phyloP scores from a whole-genome alignment of 2,329 filamentous ascomycete genomes.

The Fusarium penzigii region DNA sequence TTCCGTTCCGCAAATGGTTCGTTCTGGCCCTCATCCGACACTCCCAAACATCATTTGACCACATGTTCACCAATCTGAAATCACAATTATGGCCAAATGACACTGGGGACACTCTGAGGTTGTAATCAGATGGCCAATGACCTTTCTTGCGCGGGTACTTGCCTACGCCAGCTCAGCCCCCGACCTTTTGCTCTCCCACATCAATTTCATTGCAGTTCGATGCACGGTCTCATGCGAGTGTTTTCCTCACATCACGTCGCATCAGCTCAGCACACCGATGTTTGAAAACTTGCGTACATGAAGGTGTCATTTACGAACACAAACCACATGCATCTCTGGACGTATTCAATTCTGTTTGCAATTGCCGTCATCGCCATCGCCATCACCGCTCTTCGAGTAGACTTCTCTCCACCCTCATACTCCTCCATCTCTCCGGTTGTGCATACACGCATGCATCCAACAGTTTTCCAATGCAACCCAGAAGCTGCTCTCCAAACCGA shows the following conservation, averaged over 20 bases:
- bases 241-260: slow-evolving; percentile 2
- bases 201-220: background rate
- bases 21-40: no score
- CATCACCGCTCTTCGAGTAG: slow-evolving; percentile 13
- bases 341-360: background rate
- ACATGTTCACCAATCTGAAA: no score
- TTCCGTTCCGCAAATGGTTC: no score
- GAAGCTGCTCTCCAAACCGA: slow-evolving; percentile 13
- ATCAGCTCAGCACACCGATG: slow-evolving; percentile 20
- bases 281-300: slow-evolving; percentile 3
- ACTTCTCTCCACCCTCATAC: background rate
- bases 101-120: background rate
- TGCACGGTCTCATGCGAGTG: slow-evolving; percentile 5
- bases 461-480: background rate
- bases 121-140: background rate
- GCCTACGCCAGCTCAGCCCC: background rate
- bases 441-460: background rate
- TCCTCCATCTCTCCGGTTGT: background rate
- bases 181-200: background rate
- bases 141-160: background rate
- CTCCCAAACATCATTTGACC: no score
- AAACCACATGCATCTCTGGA: background rate
- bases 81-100: background rate
- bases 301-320: background rate
- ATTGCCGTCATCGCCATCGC: background rate